These are phyloP conservation scores for Phoma sp. DNA, from an alignment of 2,329 filamentous ascomycete species.

Conservation along the genomic window DNA sequence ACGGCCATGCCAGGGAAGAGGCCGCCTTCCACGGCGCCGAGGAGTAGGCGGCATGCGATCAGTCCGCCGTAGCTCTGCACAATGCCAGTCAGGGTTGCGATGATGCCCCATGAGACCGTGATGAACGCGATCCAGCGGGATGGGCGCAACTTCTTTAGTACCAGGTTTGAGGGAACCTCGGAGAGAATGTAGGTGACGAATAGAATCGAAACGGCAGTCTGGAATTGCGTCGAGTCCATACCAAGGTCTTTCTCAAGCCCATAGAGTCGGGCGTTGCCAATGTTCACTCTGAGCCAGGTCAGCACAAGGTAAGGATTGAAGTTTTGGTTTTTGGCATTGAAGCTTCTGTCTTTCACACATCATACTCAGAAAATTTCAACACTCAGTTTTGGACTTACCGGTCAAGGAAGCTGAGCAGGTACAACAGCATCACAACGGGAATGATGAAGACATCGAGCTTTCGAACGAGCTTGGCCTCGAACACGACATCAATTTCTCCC, in stretches of 20 bases:
- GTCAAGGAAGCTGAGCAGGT: conserved; percentile 79
- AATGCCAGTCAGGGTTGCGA: conserved; percentile 74
- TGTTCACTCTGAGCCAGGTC: conserved; percentile 63
- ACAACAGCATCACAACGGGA: conserved; percentile 72
- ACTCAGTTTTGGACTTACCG: conserved; percentile 57
- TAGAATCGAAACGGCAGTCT: conserved; percentile 58
- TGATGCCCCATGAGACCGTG: conserved; percentile 61
- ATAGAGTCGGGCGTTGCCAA: conserved; percentile 73
- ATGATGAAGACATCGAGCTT: conserved; percentile 72
- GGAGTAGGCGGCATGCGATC: conserved; percentile 71
- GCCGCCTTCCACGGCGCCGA: conserved; percentile 74
- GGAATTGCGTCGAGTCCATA: conserved; percentile 71
- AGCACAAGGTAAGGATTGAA: conserved; percentile 8
- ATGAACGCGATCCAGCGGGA: conserved; percentile 67
- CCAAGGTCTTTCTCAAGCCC: conserved; percentile 68
- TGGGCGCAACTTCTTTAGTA: conserved; percentile 55
- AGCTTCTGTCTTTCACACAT: neutral
- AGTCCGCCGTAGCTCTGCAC: conserved; percentile 70
- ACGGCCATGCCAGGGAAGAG: conserved; percentile 73
- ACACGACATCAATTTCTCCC: conserved; percentile 47
- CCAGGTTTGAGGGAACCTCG: conserved; percentile 56
- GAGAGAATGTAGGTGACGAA: conserved; percentile 56
- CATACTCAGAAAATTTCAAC: neutral
- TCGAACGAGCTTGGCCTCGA: conserved; percentile 65
- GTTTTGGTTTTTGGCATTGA: neutral